These are phyloP conservation scores for Westerdykella aurantiaca DNA, from an alignment of 2,329 filamentous ascomycete species.

Conservation along the genomic window DNA sequence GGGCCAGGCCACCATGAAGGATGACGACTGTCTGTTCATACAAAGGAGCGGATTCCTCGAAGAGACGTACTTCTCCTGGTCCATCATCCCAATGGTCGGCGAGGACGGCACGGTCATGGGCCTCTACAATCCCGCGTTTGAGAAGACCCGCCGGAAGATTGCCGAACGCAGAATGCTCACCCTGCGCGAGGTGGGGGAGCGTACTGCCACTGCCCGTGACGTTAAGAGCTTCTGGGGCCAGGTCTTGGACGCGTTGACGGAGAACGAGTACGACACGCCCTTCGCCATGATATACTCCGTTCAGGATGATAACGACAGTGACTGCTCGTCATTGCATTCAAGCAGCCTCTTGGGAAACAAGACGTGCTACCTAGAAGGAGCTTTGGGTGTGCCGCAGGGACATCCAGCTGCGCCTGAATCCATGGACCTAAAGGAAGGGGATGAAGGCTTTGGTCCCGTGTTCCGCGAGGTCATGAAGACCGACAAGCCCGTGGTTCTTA, in stretches of 20 bases:
- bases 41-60: slow-evolving; percentile 64
- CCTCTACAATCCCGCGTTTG: slow-evolving; percentile 74
- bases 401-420: slow-evolving; percentile 56
- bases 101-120: slow-evolving; percentile 68
- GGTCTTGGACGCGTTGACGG: slow-evolving; percentile 62
- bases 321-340: slow-evolving; percentile 65
- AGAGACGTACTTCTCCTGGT: slow-evolving; percentile 80
- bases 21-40: slow-evolving; percentile 73
- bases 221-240: slow-evolving; percentile 69
- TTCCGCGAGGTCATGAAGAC: slow-evolving; percentile 70
- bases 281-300: slow-evolving; percentile 75
- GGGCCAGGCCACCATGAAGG: slow-evolving; percentile 77
- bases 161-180: slow-evolving; percentile 76
- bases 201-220: slow-evolving; percentile 65
- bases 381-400: slow-evolving; percentile 60
- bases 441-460: slow-evolving; percentile 68
- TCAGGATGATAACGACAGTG: slow-evolving; percentile 63
- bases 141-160: slow-evolving; percentile 72
- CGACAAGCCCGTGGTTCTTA: slow-evolving; percentile 61
- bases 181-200: slow-evolving; percentile 69
- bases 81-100: slow-evolving; percentile 70
- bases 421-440: slow-evolving; percentile 64
- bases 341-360: slow-evolving; percentile 58
- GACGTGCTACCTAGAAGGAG: slow-evolving; percentile 64
- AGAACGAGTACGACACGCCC: slow-evolving; percentile 69